Conservation (phyloP, 176 grass and related monocot species). For the Eremochloa ophiuroides region DNA sequence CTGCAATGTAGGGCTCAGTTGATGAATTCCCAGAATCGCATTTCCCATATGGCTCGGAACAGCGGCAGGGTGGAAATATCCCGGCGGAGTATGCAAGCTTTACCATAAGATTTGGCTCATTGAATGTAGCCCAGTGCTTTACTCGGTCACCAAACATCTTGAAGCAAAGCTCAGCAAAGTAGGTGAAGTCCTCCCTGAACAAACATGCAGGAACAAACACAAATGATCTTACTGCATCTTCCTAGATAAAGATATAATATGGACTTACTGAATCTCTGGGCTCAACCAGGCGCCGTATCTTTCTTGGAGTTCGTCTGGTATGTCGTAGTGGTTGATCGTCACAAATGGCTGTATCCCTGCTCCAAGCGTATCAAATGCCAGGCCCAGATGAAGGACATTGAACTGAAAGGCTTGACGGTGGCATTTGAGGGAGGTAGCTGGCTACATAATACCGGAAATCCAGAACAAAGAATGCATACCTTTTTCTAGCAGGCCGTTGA, state of each 20-base stretch:
- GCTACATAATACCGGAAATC: neutral
- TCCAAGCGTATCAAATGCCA: neutral
- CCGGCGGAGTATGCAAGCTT: constrained; percentile 24
- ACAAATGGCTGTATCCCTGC: constrained; percentile 70
- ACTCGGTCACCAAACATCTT: constrained; percentile 67
- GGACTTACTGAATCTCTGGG: constrained; percentile 46
- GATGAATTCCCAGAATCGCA: constrained; percentile 60
- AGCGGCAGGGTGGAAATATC: constrained; percentile 37
- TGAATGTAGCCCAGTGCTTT: constrained; percentile 62
- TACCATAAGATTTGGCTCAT: constrained; percentile 47
- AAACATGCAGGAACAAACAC: neutral
- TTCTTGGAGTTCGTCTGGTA: constrained; percentile 53
- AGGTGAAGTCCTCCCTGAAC: constrained; percentile 54
- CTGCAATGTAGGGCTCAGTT: constrained; percentile 63
- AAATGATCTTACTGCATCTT: neutral
- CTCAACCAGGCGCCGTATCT: constrained; percentile 56
- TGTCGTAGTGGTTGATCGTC: constrained; percentile 53
- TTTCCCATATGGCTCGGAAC: constrained; percentile 52
- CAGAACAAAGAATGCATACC: constrained; percentile 2
- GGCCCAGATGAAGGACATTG: neutral
- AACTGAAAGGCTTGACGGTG: neutral
- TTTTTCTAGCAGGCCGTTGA: constrained; percentile 39
- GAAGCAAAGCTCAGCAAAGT: constrained; percentile 60
- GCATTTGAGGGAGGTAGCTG: neutral
- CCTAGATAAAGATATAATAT: neutral